Conservation (phyloP, 2,329 filamentous ascomycete species). For the Fusarium sp. region DNA sequence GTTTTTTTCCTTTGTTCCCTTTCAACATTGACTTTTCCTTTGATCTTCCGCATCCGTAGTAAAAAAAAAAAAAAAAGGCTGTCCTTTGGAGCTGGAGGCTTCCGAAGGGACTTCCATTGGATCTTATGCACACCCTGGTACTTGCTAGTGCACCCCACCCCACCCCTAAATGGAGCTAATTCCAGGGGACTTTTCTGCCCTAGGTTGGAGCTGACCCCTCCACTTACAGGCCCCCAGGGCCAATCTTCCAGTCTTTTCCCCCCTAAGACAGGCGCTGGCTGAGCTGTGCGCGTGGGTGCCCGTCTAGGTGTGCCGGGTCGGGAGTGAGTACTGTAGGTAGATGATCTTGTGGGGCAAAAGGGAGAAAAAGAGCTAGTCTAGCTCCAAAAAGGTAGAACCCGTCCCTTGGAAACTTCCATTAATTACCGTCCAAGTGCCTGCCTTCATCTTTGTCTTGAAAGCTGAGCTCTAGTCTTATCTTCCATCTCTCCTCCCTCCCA, state of each 20-base stretch:
- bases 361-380: slow-evolving; percentile 22
- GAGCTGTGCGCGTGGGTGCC: slow-evolving; percentile 19
- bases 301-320: not conserved
- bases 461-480: slow-evolving; percentile 17
- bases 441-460: slow-evolving; percentile 11
- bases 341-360: slow-evolving; percentile 23
- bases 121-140: slow-evolving; percentile 20
- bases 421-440: slow-evolving; percentile 26
- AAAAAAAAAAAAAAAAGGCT: slow-evolving; percentile 10
- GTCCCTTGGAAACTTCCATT: slow-evolving; percentile 36
- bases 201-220: slow-evolving; percentile 11
- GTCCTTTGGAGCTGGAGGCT: not conserved
- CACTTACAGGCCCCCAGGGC: not conserved
- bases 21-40: not conserved
- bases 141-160: slow-evolving; percentile 3
- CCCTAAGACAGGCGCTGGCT: slow-evolving; percentile 13
- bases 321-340: not conserved
- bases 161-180: slow-evolving; percentile 20
- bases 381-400: slow-evolving; percentile 28
- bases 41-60: slow-evolving; percentile 5
- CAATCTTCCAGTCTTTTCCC: not conserved
- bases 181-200: slow-evolving; percentile 32
- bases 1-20: not conserved
- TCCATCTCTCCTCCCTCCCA: not conserved
- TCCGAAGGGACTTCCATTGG: not conserved